Percentiles rank a stretch among this genome's conserved stretches.
Evolutionary conservation across 345 rosid species (phyloP).

Genomic region (Eucalyptus microcorys): DNA sequence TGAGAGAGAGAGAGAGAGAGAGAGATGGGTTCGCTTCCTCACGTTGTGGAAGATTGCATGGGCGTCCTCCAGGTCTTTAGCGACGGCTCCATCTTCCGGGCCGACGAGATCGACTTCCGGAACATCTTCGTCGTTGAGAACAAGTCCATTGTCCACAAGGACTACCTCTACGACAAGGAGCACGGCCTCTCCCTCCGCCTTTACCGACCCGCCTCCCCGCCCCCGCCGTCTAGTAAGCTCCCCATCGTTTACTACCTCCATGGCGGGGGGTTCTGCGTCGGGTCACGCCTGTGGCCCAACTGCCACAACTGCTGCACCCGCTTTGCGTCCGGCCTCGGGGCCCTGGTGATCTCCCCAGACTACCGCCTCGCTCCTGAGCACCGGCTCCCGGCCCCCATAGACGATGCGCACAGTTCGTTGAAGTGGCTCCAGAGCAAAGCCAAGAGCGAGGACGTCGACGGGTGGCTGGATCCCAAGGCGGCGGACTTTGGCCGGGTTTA

Average conservation of each 20-base stretch:
- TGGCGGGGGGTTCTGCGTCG: slow-evolving; percentile 87
- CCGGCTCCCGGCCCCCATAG: slow-evolving; percentile 68
- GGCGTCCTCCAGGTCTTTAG: slow-evolving; percentile 50
- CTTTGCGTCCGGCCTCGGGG: slow-evolving; percentile 45
- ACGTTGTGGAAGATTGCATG: slow-evolving; percentile 52
- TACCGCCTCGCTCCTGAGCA: slow-evolving; percentile 80
- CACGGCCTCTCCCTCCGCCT: slow-evolving; percentile 2
- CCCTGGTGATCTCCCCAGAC: slow-evolving; percentile 55
- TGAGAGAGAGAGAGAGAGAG: not conserved
- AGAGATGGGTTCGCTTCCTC: slow-evolving; percentile 44
- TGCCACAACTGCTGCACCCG: slow-evolving; percentile 59
- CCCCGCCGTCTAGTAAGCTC: not conserved
- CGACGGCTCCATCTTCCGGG: slow-evolving; percentile 37
- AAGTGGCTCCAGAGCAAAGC: slow-evolving; percentile 44
- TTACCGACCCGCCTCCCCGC: not conserved
- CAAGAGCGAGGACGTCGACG: not conserved
- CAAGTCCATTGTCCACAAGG: not conserved
- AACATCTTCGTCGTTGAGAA: not conserved
- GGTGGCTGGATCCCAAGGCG: slow-evolving; percentile 23
- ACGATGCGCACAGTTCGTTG: slow-evolving; percentile 33
- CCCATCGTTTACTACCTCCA: slow-evolving; percentile 44
- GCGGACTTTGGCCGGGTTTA: slow-evolving; percentile 55
- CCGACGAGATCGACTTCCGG: not conserved
- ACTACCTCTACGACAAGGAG: not conserved
- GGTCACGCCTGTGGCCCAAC: slow-evolving; percentile 69